Conservation (phyloP, 495 filamentous ascomycete species). For the Cladorrhinum samala region DNA sequence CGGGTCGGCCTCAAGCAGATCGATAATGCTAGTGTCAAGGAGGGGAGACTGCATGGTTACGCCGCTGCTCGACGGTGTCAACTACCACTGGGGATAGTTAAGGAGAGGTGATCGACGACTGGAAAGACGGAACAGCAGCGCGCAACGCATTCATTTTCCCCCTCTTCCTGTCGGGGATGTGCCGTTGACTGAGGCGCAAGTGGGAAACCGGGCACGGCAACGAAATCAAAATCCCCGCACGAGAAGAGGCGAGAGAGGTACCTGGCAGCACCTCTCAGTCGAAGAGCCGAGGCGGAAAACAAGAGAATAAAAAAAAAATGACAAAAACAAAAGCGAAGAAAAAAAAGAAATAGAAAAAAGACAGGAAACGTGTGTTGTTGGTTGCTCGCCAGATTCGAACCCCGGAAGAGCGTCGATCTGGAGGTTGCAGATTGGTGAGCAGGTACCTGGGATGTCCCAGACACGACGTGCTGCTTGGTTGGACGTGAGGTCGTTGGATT, state of each 20-base stretch:
- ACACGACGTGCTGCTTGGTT: too few relatives aligned
- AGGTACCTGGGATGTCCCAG: too few relatives aligned
- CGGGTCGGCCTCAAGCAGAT: constrained; percentile 35
- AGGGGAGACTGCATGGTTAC: constrained; percentile 21
- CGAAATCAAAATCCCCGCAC: too few relatives aligned
- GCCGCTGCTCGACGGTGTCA: constrained; percentile 1
- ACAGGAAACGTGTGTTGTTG: background rate
- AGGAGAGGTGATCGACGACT: constrained; percentile 28
- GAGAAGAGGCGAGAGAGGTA: too few relatives aligned
- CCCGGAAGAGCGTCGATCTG: too few relatives aligned
- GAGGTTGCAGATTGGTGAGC: too few relatives aligned
- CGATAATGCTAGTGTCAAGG: constrained; percentile 26
- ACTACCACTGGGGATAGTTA: constrained; percentile 38
- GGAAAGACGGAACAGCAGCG: background rate
- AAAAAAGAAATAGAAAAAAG: background rate
- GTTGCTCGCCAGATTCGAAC: background rate
- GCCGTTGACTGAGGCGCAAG: background rate
- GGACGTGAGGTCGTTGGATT: too few relatives aligned
- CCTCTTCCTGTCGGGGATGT: background rate
- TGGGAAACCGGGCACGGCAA: background rate
- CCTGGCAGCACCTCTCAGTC: too few relatives aligned
- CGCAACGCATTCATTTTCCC: constrained; percentile 8
- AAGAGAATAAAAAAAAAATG: background rate
- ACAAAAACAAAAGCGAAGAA: background rate
- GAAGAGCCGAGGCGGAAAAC: too few relatives aligned